Base-by-base conservation (phyloP, 1,284 basidiomycete genomes). In the Trametes polyzona region DNA sequence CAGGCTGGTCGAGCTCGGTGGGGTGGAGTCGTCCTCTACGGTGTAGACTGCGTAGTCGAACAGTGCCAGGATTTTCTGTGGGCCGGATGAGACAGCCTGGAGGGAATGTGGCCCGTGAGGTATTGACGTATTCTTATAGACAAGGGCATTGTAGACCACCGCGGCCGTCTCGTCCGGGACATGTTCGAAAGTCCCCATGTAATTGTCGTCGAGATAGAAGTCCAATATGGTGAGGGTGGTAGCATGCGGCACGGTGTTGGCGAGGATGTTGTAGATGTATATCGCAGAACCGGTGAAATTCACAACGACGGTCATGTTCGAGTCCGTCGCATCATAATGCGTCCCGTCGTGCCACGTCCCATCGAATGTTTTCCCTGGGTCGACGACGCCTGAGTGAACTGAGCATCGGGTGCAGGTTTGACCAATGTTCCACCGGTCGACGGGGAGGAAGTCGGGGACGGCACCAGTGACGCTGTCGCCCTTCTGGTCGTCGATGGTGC, bases 401-500 rank as follows among this genome's bases (percentile, higher is more conserved):
- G 10, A n/a, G 27, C 61, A 63, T 29, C 6, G 6, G 4, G 11
- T 16, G 43, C 58, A 57, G 0, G 8, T 35, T 3, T 44, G 29
- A 17, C 52, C 55, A 17, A 53, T 47, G n/a, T 29, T 33, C 58
- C 61, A 63, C 4, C 14, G 17, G 16, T 17, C 30, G 23, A 7
- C 9, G 16, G 61, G 61, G 16, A 36, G 41, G 40, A 54, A 63
- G 14, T 14, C 6, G 3, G 55, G 61, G 17, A 27, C 2, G 10
- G 29, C 8, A 14, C 61, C 58, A 1, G 43, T 54, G 3, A 29
- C 23, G 16, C 36, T 32, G 32, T 63, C 58, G 14, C 57, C 57
- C 12, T 42, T 37, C 24, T 50, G 30, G 52, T 63, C 61, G 32
- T 63, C 61, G 36, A 63, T 54, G 16, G 61, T 63, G 26, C 40